A percentile compares a stretch with the other conserved stretches of the same genome.
These are phyloP conservation scores for Vigna mungo DNA, from an alignment of 306 rosid species.

Conservation along the genomic window DNA sequence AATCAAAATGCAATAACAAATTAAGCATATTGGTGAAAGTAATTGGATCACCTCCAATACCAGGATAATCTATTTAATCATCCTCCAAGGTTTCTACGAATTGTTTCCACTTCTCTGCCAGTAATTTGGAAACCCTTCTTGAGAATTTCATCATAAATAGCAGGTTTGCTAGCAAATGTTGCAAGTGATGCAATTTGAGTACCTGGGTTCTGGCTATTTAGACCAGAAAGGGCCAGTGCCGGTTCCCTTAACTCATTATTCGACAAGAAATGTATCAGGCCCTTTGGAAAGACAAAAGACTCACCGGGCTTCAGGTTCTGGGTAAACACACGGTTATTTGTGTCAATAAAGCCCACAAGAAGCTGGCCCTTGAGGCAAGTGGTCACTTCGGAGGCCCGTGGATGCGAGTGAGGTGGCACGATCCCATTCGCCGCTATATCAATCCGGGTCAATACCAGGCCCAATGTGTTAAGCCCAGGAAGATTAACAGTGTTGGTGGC, in stretches of 20 bases:
- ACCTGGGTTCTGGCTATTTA: conserved; percentile 81
- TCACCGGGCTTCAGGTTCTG: conserved; percentile 59
- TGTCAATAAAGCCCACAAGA: conserved; percentile 69
- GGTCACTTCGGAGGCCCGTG: conserved; percentile 75
- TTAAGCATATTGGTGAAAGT: conserved; percentile 3
- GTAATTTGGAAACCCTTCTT: conserved; percentile 57
- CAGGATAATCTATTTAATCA: conserved; percentile 20
- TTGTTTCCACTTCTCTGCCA: conserved; percentile 47
- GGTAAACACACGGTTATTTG: conserved; percentile 39
- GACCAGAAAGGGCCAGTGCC: conserved; percentile 61
- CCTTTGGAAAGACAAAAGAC: conserved; percentile 74
- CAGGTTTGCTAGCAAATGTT: conserved; percentile 57
- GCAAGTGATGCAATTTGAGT: conserved; percentile 54
- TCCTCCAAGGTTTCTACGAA: conserved; percentile 58
- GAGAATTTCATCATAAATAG: conserved; percentile 45
- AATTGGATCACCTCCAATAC: background rate
- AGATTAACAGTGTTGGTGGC: conserved; percentile 52
- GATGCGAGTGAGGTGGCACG: conserved; percentile 66
- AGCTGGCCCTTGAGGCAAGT: conserved; percentile 60
- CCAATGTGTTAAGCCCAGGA: conserved; percentile 85
- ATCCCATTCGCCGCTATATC: conserved; percentile 51
- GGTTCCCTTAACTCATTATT: conserved; percentile 46
- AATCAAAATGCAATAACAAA: conserved; percentile 20
- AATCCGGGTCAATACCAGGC: conserved; percentile 59
- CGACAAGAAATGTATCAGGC: conserved; percentile 65